Evolutionary conservation across 2,329 filamentous ascomycete genomes (phyloP).

Genomic region (Ustilaginoidea virens): DNA sequence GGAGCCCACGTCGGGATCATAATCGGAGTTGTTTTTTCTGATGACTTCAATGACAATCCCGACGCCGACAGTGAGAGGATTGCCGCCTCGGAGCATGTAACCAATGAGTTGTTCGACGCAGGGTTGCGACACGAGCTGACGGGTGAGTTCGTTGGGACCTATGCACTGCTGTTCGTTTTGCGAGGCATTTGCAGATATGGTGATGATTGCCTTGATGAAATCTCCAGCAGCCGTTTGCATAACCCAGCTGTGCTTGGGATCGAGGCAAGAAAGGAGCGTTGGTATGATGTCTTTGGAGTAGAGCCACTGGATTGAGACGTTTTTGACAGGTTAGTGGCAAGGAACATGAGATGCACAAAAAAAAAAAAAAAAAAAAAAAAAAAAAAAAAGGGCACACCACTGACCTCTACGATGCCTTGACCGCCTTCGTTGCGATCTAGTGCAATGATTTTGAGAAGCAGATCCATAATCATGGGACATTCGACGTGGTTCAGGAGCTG

Average conservation of each 20-base stretch:
- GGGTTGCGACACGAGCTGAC: slow-evolving; percentile 75
- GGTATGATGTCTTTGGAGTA: slow-evolving; percentile 81
- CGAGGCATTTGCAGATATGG: slow-evolving; percentile 93
- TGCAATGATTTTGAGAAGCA: slow-evolving; percentile 91
- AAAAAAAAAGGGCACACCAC: slow-evolving; percentile 13
- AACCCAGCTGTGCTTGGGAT: slow-evolving; percentile 69
- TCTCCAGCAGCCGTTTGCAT: slow-evolving; percentile 95
- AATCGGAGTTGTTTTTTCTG: slow-evolving; percentile 97
- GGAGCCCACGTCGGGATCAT: slow-evolving; percentile 80
- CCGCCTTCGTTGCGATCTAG: slow-evolving; percentile 85
- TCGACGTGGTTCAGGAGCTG: slow-evolving; percentile 88
- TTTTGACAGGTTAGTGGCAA: no score
- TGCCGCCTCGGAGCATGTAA: slow-evolving; percentile 87
- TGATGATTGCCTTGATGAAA: slow-evolving; percentile 97
- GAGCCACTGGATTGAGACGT: slow-evolving; percentile 53
- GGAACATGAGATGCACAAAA: not conserved
- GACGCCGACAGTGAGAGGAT: slow-evolving; percentile 87
- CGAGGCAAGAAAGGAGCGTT: slow-evolving; percentile 70
- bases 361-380: not conserved
- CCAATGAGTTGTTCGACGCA: slow-evolving; percentile 76
- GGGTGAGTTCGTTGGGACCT: slow-evolving; percentile 89
- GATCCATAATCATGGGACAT: slow-evolving; percentile 96
- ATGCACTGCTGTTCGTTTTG: slow-evolving; percentile 99
- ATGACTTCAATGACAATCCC: slow-evolving; percentile 98
- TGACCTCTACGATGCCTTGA: slow-evolving; percentile 82